Evolutionary conservation across 768 basidiomycete species (phyloP).

Genomic region (Suillus subluteus): DNA sequence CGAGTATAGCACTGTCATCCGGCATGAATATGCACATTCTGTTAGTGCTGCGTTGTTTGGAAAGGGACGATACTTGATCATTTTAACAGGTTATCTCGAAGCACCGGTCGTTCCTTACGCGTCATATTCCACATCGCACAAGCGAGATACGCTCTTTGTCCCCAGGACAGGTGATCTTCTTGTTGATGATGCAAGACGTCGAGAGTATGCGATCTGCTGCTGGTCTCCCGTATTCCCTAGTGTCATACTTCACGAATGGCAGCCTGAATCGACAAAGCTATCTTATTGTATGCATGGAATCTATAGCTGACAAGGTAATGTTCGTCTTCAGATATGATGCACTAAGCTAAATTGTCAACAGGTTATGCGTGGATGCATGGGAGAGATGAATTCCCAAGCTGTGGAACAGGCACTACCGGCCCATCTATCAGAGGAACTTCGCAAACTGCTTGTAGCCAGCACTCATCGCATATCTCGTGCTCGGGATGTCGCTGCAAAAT

Average conservation of each 20-base stretch:
- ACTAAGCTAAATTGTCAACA: constrained; percentile 33
- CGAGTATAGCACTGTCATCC: constrained; percentile 89
- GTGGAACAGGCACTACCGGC: constrained; percentile 78
- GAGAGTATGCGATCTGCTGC: constrained; percentile 84
- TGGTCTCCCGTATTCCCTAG: constrained; percentile 79
- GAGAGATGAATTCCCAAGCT: constrained; percentile 72
- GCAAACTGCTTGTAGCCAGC: constrained; percentile 72
- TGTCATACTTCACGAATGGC: constrained; percentile 87
- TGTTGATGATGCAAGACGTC: constrained; percentile 84
- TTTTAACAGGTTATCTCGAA: constrained; percentile 62
- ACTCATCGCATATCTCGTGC: constrained; percentile 85
- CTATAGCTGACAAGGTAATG: constrained; percentile 80
- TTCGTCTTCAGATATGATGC: neutral
- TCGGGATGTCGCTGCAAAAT: constrained; percentile 80
- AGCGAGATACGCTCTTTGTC: constrained; percentile 76
- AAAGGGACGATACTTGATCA: constrained; percentile 13
- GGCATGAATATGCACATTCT: constrained; percentile 80
- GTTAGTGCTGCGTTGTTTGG: constrained; percentile 43
- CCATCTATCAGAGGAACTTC: constrained; percentile 72
- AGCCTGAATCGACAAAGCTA: constrained; percentile 74
- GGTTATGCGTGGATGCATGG: constrained; percentile 80
- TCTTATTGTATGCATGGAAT: constrained; percentile 79
- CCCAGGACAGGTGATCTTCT: constrained; percentile 83
- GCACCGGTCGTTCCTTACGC: constrained; percentile 66
- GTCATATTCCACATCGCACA: constrained; percentile 64